These are phyloP conservation scores for Fomitopsis betulina DNA, from an alignment of 1,284 basidiomycete species.

Conservation along the genomic window DNA sequence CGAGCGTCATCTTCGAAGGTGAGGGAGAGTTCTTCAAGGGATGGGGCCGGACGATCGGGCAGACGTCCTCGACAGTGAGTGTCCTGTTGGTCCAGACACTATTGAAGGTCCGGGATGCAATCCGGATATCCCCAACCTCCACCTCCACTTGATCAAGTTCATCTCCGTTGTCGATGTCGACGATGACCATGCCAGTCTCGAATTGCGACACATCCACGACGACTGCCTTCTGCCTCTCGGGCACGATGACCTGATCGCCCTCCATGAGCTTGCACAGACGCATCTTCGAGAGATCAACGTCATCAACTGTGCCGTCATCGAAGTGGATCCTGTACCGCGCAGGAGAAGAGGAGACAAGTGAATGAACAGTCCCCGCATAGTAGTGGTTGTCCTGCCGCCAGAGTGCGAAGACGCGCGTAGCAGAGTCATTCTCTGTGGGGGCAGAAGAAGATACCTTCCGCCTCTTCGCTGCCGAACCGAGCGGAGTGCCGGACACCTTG, in stretches of 20 bases:
- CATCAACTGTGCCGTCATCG: conserved; percentile 49
- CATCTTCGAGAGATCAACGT: conserved; percentile 48
- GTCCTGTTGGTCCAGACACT: conserved; percentile 50
- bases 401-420: conserved; percentile 60
- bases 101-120: conserved; percentile 43
- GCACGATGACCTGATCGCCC: conserved; percentile 52
- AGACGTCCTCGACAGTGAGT: conserved; percentile 35
- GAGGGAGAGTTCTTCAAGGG: conserved; percentile 33
- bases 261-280: conserved; percentile 43
- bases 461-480: conserved; percentile 27
- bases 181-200: conserved; percentile 29
- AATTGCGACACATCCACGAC: conserved; percentile 32
- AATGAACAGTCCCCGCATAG: conserved; percentile 54
- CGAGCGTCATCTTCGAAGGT: conserved; percentile 37
- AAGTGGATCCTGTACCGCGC: conserved; percentile 47
- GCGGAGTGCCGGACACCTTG: conserved; percentile 28
- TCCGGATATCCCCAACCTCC: conserved; percentile 34
- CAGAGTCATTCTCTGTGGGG: conserved; percentile 6
- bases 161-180: conserved; percentile 37
- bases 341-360: conserved; percentile 18
- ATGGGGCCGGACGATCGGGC: conserved; percentile 34
- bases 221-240: conserved; percentile 25
- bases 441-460: conserved; percentile 16
- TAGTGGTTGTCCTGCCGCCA: conserved; percentile 59
- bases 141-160: conserved; percentile 26